phyloP scores from a whole-genome alignment of 148 eudicot species.

The Camellia lanceoleosa region DNA sequence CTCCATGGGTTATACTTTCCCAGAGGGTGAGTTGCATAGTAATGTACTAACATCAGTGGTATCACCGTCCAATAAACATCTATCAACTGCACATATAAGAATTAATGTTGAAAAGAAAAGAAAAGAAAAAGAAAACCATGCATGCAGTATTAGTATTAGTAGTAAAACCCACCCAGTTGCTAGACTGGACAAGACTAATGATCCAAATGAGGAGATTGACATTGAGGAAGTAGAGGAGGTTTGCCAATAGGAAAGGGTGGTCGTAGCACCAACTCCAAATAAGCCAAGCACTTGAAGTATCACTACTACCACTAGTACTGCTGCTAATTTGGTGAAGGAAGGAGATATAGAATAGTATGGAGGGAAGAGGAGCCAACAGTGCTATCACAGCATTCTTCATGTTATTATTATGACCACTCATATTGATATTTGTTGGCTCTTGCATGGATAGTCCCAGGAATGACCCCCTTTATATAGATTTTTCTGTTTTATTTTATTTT shows the following conservation, averaged over 20 bases:
- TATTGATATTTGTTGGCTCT: not conserved
- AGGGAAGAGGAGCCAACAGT: conserved; percentile 68
- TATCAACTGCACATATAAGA: conserved; percentile 59
- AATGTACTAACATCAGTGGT: conserved; percentile 63
- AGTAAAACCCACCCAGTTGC: conserved; percentile 67
- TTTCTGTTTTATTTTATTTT: not conserved
- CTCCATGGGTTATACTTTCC: conserved; percentile 49
- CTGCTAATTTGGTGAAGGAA: conserved; percentile 40
- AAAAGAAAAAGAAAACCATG: not conserved
- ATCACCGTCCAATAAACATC: conserved; percentile 91
- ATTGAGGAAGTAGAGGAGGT: conserved; percentile 69
- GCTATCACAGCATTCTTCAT: conserved; percentile 55
- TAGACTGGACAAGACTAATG: conserved; percentile 68
- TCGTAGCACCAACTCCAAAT: conserved; percentile 74
- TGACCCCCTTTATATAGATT: not conserved
- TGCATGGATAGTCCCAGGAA: not conserved
- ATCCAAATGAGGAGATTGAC: conserved; percentile 74
- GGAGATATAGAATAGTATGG: conserved; percentile 57
- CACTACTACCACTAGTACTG: not conserved
- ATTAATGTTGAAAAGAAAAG: not conserved
- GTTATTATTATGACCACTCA: conserved; percentile 16
- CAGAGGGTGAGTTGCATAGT: conserved; percentile 69
- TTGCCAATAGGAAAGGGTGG: conserved; percentile 71
- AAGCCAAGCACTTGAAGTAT: conserved; percentile 14
- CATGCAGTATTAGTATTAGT: not conserved